Evolutionary conservation across 257 asterid species (phyloP), one percentile per base, ranked within the genome.

Genomic region (Rehmannia glutinosa): DNA sequence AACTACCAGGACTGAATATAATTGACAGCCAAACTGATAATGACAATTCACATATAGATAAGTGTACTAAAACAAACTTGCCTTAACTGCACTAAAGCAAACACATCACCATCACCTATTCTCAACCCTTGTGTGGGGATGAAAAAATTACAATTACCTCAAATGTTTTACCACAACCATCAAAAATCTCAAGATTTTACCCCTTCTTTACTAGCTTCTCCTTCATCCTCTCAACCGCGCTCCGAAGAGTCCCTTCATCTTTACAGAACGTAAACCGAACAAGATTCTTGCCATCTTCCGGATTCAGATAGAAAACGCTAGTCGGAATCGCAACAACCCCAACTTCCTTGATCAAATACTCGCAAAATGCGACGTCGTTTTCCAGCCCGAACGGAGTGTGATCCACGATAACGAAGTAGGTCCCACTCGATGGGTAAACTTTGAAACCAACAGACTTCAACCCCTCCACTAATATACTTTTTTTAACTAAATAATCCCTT

Each of bases 181-280:
- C n/a, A n/a, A n/a, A n/a, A n/a, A n/a, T n/a, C n/a, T n/a, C n/a
- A n/a, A n/a, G n/a, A n/a, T n/a, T n/a, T n/a, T n/a, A n/a, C n/a
- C n/a, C n/a, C n/a, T 65, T 70, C 66, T 58, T 75, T 49, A 57
- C 13, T 16, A 75, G 72, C 73, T 70, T 75, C 70, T 64, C 62
- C 70, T 75, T 70, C 80, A 75, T 75, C 76, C 80, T 58, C 76
- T 70, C 76, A 23, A 75, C 80, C 0, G 80, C 80, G 3, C 66
- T 58, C 24, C 64, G 10, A 2, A 75, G 76, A 39, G 80, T 75
- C 25, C n/a, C 76, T 49, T 70, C 80, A 60, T 92, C 97, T 73
- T 92, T 92, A 82, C 97, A 92, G 84, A 92, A 92, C 33, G 98
- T 87, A 65, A 92, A 92, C 79, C 98, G 84, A 62, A 92, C 98